Conservation (phyloP, 2,329 filamentous ascomycete genomes). For the Fusarium bactridioides region DNA sequence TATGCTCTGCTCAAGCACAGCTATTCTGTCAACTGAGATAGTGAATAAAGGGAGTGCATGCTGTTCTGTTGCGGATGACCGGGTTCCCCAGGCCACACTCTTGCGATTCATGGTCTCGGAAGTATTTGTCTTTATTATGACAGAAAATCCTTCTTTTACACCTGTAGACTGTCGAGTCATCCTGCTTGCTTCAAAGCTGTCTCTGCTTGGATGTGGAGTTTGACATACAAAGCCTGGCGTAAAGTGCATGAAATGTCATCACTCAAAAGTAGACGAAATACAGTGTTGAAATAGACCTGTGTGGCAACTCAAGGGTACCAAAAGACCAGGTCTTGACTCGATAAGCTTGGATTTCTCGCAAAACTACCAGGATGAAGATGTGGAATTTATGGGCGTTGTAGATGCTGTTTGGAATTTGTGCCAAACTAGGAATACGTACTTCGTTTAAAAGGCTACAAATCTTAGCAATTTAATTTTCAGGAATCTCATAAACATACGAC, state of each 20-base stretch:
- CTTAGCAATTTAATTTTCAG: fast-evolving
- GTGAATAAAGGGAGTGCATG: not conserved
- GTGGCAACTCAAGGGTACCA: not conserved
- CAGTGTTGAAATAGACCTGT: fast-evolving
- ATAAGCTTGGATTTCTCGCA: not conserved
- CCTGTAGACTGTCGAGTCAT: not conserved
- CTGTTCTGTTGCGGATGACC: not conserved
- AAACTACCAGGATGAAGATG: not conserved
- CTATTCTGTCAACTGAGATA: not conserved
- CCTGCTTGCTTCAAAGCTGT: not conserved
- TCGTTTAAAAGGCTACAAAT: not conserved
- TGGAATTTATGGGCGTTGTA: fast-evolving
- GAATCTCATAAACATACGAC: not conserved
- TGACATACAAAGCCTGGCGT: not conserved
- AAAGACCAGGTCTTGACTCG: not conserved
- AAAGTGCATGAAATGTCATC: fast-evolving
- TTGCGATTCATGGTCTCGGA: not conserved
- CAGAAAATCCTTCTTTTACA: fast-evolving
- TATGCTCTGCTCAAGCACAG: not conserved
- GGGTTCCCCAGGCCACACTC: fast-evolving
- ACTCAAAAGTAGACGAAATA: fast-evolving
- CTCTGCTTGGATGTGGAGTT: not conserved
- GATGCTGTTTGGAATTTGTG: not conserved
- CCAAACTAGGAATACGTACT: fast-evolving
- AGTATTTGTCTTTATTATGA: not conserved